Base-by-base conservation (phyloP, 1,284 basidiomycete species). In the Stereum hirsutum region DNA sequence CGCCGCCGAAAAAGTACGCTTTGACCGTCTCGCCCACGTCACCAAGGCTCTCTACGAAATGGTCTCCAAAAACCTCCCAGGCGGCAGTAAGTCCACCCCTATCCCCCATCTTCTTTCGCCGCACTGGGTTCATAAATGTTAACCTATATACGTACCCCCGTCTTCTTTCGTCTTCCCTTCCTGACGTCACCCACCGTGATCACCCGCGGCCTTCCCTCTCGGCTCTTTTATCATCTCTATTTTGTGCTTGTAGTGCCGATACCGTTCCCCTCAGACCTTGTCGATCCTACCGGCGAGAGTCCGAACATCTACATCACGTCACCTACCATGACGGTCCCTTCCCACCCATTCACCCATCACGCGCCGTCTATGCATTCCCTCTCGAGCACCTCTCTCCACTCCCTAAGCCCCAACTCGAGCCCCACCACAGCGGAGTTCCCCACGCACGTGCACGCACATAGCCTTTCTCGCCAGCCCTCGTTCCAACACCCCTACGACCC, bases 271-370 rank as follows among this genome's bases (percentile, higher is more conserved):
- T 53, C 58, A 12, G 80, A 87, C 42, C 58, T 87, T 4, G 58
- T 81, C 26, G 81, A 84, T 6, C 35, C 50, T 10, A 52, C 52
- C 39, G n/a, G n/a, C n/a, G 58, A 62, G 44, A 80, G 67, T 43
- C 81, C 81, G 6, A 81, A 82, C 52, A 85, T 87, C 49, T 81
- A 72, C 54, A 68, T 87, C 51, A 86, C 81, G 2, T 79, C 79
- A 0, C 81, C 82, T 3, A 68, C 65, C 3, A 60, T 67, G 24
- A 57, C 69, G 2, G 60, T 60, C 5, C 59, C 65, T 32, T 51
- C 59, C 20, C 59, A 58, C 28, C 37, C 36, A 12, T 20, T 19
- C 44, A 47, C 36, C 50, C 56, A 17, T 24, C 39, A n/a, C 26
- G 46, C 56, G 20, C 46, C 53, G n/a, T 55, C 60, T 30, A 50